Percentiles rank a stretch among this genome's conserved stretches.
phyloP scores from a whole-genome alignment of 768 basidiomycete genomes.

The Lentinus tigrinus region DNA sequence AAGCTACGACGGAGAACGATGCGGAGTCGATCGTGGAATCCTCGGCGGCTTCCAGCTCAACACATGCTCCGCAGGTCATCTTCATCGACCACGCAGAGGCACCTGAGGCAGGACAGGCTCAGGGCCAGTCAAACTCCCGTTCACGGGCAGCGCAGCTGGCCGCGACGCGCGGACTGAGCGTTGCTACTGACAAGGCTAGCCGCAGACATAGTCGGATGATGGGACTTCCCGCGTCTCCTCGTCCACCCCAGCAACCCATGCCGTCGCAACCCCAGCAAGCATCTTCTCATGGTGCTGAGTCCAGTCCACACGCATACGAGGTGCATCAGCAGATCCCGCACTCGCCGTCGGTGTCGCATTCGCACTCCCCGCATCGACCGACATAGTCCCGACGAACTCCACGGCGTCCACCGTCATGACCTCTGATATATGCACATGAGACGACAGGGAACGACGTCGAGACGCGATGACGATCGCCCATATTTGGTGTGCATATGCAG shows the following conservation, averaged over 20 bases:
- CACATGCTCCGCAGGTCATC: constrained; percentile 12
- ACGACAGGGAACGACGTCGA: neutral
- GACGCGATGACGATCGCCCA: constrained; percentile 7
- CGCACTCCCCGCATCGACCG: constrained; percentile 19
- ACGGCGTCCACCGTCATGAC: neutral
- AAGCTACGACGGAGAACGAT: constrained; percentile 34
- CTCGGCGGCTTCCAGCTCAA: constrained; percentile 23
- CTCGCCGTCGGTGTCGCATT: constrained; percentile 20
- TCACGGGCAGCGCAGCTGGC: constrained; percentile 62
- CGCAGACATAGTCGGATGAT: constrained; percentile 59
- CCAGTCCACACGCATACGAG: constrained; percentile 4
- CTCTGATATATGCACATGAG: neutral
- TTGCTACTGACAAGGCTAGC: constrained; percentile 57
- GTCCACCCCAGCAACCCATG: constrained; percentile 21
- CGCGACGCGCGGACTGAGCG: constrained; percentile 68
- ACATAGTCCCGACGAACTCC: constrained; percentile 9
- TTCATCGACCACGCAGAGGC: constrained; percentile 4
- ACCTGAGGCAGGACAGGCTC: constrained; percentile 31
- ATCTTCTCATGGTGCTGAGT: neutral
- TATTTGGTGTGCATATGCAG: neutral
- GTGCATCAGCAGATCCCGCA: constrained; percentile 28
- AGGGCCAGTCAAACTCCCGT: constrained; percentile 18
- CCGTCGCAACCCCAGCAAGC: neutral
- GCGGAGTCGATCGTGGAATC: constrained; percentile 25
- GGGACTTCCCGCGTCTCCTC: constrained; percentile 53